phyloP scores from a whole-genome alignment of 1,284 basidiomycete genomes.

The Schizopora paradoxa region DNA sequence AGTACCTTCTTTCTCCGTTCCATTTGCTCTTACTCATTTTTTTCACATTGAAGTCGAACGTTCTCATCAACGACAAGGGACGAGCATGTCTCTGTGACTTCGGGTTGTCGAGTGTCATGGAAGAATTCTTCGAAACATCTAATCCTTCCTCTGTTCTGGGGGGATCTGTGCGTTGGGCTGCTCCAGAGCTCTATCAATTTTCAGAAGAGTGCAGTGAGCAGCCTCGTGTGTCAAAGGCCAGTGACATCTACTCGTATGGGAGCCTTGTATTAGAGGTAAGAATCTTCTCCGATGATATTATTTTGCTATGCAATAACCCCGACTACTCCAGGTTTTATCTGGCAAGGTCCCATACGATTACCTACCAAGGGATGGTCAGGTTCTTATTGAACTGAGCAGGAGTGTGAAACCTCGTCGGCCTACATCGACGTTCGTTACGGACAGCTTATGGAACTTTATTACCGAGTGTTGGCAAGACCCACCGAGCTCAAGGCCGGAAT shows the following conservation, averaged over 20 bases:
- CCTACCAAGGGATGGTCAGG: slow-evolving; percentile 36
- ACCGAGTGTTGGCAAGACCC: slow-evolving; percentile 33
- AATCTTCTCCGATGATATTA: background rate
- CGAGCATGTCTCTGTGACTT: slow-evolving; percentile 31
- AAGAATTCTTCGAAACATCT: slow-evolving; percentile 28
- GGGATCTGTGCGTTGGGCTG: slow-evolving; percentile 30
- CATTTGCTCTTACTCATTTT: background rate
- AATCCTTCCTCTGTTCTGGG: slow-evolving; percentile 29
- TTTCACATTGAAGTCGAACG: slow-evolving; percentile 22
- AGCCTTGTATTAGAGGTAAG: slow-evolving; percentile 26
- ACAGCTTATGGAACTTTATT: slow-evolving; percentile 37
- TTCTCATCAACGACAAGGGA: slow-evolving; percentile 28
- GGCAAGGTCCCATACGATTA: slow-evolving; percentile 27
- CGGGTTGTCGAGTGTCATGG: slow-evolving; percentile 32
- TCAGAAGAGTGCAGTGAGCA: slow-evolving; percentile 17
- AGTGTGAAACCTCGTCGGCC: slow-evolving; percentile 37
- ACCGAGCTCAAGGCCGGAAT: slow-evolving; percentile 9
- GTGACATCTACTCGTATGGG: slow-evolving; percentile 28
- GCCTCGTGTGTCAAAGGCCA: slow-evolving; percentile 18
- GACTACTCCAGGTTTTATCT: slow-evolving; percentile 41
- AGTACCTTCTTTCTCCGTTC: background rate
- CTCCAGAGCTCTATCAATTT: slow-evolving; percentile 26
- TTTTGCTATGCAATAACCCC: background rate
- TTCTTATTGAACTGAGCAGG: slow-evolving; percentile 36
- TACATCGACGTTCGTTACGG: slow-evolving; percentile 32